Conservation (phyloP, 2,329 filamentous ascomycete species). For the Bimuria novae-zelandiae region DNA sequence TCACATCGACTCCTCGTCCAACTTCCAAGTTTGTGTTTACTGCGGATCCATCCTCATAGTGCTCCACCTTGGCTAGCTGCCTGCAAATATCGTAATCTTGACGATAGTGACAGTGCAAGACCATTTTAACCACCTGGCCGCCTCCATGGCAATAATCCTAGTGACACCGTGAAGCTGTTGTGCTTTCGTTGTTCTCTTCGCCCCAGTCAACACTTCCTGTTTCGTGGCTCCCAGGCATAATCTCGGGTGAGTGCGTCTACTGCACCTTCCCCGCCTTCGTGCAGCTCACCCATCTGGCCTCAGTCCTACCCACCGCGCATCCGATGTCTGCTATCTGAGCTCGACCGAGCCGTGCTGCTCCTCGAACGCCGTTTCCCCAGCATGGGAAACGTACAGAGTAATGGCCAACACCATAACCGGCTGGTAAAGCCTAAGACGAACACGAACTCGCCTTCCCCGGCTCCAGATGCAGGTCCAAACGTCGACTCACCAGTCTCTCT, state of each 20-base stretch:
- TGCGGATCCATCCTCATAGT: constrained; percentile 4
- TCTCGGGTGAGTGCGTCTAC: constrained; percentile 21
- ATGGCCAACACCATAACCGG: constrained; percentile 27
- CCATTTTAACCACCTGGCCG: constrained; percentile 17
- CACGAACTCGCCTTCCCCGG: constrained; percentile 32
- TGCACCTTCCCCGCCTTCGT: constrained; percentile 16
- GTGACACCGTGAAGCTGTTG: constrained; percentile 11
- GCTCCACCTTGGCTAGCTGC: constrained; percentile 13
- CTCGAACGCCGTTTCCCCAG: constrained; percentile 20
- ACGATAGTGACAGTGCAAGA: constrained; percentile 4
- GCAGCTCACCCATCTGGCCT: constrained; percentile 12
- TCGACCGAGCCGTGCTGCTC: constrained; percentile 28
- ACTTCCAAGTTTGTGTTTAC: constrained; percentile 46
- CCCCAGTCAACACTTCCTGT: constrained; percentile 26
- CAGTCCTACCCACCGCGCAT: constrained; percentile 13
- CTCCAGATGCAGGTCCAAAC: constrained; percentile 9
- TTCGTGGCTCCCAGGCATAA: constrained; percentile 14
- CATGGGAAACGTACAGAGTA: constrained; percentile 40
- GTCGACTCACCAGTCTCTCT: constrained; percentile 27
- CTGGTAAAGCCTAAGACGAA: constrained; percentile 45
- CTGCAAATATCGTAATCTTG: constrained; percentile 16
- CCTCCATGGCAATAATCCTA: constrained; percentile 7
- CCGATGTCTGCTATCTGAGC: constrained; percentile 19
- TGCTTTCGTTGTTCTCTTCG: background rate
- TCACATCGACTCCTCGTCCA: constrained; percentile 39